Evolutionary conservation across 805 yeast genomes (phyloP), one percentile per base, ranked within the genome.

Genomic region (Suhomyces vadensis): DNA sequence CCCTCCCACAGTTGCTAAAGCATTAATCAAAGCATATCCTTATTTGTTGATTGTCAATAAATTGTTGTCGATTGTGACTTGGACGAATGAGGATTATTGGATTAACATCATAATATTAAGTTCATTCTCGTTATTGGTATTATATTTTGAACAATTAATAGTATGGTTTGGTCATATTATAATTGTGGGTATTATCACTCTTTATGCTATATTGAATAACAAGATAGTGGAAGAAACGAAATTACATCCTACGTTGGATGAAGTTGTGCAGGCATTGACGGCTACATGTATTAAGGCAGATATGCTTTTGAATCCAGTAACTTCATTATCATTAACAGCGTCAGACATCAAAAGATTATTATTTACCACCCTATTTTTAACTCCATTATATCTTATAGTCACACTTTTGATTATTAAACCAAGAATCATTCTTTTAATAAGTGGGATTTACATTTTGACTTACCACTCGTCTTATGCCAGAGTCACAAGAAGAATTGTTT

Each of bases 1-100:
- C 0, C 98, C 98, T 2, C 94, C 97, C 2, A 80, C 90, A 0
- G 88, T 92, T 10, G 83, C 96, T 23, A 86, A 87, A 54, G 87
- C 94, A 2, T 73, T 92, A 41, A 79, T 90, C 31, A 76, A 81
- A 48, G 81, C 95, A 7, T 91, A 92, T 61, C 98, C 98, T 1
- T 88, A 88, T 59, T 71, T 92, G 35, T 74, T 87, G 31, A 78
- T 86, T 1, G 79, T 83, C 7, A 89, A 91, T 61, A 81, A 82
- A 52, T 50, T 79, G 2, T 71, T 90, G 43, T 82, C 87, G 35
- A 73, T 90, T 31, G 63, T 87, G 27, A 91, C 98, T 0, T 92
- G 99, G 99, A 87, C 97, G 2, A 82, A 83, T 49, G 91, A 86
- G 27, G 94, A 88, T 60, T 73, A 78, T 25, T 89, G 92, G 88